Evolutionary conservation across 768 basidiomycete genomes (phyloP).

Genomic region (Tulasnella sp.): DNA sequence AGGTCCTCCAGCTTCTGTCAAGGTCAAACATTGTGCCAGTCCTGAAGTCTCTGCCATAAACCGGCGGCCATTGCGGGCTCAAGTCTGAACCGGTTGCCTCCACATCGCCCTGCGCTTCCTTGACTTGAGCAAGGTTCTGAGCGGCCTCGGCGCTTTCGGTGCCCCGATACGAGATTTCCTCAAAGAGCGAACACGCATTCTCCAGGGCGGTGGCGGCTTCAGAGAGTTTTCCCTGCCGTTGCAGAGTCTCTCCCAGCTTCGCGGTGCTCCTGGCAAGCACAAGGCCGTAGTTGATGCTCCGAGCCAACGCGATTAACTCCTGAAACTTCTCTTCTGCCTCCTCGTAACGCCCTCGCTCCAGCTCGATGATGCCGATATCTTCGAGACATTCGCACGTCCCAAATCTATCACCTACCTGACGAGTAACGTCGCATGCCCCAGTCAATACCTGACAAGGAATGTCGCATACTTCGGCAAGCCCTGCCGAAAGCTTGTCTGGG

Average conservation of each 20-base stretch:
- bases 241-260: not conserved
- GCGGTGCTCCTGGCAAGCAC: not conserved
- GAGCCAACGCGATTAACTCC: not conserved
- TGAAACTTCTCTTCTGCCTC: not conserved
- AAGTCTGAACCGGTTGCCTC: not conserved
- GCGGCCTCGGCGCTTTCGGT: not conserved
- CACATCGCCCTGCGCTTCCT: not conserved
- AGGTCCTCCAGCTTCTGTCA: not conserved
- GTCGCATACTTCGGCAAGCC: too few species aligned
- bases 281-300: not conserved
- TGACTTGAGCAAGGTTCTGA: not conserved
- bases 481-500: too few species aligned
- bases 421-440: not conserved
- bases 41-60: too few species aligned
- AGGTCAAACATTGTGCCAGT: too few species aligned
- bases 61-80: too few species aligned
- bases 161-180: not conserved
- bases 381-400: not conserved
- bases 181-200: not conserved
- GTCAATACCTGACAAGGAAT: too few species aligned
- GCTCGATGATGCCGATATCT: not conserved
- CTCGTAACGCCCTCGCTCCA: not conserved
- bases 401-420: not conserved
- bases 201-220: not conserved
- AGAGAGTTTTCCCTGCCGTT: not conserved